Base-by-base conservation (phyloP, 1,139 yeast species). In the Pichia sp. region DNA sequence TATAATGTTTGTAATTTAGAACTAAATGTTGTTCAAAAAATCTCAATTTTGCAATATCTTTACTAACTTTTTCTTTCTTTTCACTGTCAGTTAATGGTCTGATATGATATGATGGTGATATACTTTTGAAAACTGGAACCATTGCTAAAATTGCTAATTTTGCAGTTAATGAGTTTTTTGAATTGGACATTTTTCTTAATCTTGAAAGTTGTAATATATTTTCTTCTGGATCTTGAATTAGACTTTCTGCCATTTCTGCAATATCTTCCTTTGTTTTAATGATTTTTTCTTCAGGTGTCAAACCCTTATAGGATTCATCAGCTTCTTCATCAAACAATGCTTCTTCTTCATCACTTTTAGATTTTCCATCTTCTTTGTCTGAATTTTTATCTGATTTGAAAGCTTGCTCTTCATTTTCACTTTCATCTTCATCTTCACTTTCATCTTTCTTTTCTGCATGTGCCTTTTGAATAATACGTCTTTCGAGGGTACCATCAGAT, bases 221-320 rank as follows among this genome's bases (percentile, higher is more conserved):
- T 55, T 86, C 95, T 59, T 91, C 97, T 1, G 98, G 96, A 47
- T 87, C 88, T 60, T 89, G 95, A 55, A 80, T 78, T 31, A 91
- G 64, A 40, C 73, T 74, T 26, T 85, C 85, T 1, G 95, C 96
- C 39, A 82, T 62, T 14, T 75, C 80, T 0, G 97, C 96, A 26
- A 91, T 75, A 46, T 82, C 86, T 62, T 88, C 97, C 53, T 88
- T 86, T 37, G 85, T 69, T 47, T 72, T 71, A 15, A 71, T 52
- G 27, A 85, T 68, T 45, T 69, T 70, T 55, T 80, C 82, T 41
- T 68, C 74, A 0, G 82, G 80, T n/a, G 76, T 67, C 8, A 72
- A 65, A 14, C 67, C 68, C 5, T 70, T 71, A 37, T 74, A 73
- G 14, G 65, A 67, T 18, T 69, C 76, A 35, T 65, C 72, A 25